Evolutionary conservation across 192 early-diverging fungal genomes (phyloP).

Genomic region (Backusella luteola): DNA sequence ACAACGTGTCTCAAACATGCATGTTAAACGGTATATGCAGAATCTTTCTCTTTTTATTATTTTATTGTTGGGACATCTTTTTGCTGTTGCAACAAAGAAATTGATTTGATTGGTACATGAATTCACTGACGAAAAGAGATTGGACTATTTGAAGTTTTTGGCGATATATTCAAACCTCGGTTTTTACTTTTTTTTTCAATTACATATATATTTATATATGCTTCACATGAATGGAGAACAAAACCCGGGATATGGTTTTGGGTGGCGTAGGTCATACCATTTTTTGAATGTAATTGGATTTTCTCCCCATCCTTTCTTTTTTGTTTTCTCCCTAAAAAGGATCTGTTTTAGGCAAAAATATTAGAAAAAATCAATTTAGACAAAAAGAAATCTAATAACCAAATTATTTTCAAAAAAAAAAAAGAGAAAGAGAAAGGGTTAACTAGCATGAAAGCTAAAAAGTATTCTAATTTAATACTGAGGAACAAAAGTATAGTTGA

Average conservation of each 20-base stretch:
- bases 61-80: neutral
- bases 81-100: neutral
- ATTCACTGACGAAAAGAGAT: neutral
- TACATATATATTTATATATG: neutral
- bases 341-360: neutral
- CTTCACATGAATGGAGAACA: neutral
- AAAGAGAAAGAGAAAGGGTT: neutral
- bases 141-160: neutral
- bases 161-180: neutral
- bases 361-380: neutral
- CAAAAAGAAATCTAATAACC: neutral
- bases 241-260: neutral
- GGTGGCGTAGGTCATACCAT: neutral
- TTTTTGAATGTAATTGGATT: neutral
- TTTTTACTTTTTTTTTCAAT: neutral
- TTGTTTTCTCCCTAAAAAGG: neutral
- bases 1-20: neutral
- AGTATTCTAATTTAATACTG: neutral
- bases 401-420: neutral
- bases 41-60: neutral
- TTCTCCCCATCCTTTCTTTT: neutral
- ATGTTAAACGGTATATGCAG: neutral
- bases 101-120: neutral
- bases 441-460: neutral
- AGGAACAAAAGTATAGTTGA: neutral